Base-by-base conservation (phyloP, 2,329 filamentous ascomycete species). In the Nemania bipapillata region DNA sequence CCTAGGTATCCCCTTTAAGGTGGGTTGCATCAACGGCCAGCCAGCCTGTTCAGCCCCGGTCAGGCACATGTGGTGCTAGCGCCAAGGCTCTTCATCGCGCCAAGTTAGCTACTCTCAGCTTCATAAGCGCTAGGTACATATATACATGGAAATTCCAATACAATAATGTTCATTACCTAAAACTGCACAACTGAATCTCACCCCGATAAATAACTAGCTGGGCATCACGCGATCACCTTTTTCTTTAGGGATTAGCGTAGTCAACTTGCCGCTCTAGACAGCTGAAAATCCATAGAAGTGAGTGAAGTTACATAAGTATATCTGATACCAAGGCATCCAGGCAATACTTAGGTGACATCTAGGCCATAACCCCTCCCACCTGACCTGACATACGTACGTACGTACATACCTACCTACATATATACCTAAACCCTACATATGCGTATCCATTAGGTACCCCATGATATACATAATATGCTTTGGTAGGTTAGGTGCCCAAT, bases 21-120 rank as follows among this genome's bases (percentile, higher is more conserved):
- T 58, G 66, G 60, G 66, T 72, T 72, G 58, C 68, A 66, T 64
- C 55, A 68, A 64, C 70, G 60, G 68, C 68, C 59, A 57, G 57
- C 63, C 59, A 61, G 61, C 62, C 47, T 55, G 61, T 57, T 67
- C 63, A 70, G 68, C 66, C 63, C 66, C 56, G 62, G 62, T 61
- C 63, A 66, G 69, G 56, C 57, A 64, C 66, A 71, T 55, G 66
- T 35, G 62, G 60, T 65, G 49, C 28, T 54, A 58, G 49, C 53
- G 68, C 66, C 68, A 70, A 70, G 68, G 9, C 35, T 37, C 20
- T 50, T n/a, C 9, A 53, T 68, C 42, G n/a, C 53, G 68, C 68
- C 53, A 68, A 68, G 68, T 32, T 56, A 62, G 35, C 50, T 45
- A 57, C 28, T 54, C 30, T 69, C 66, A 71, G 63, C 63, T 69